A percentile compares a stretch with the other conserved stretches of the same genome.
These are phyloP conservation scores for Cytospora paraplurivora DNA, from an alignment of 2,329 filamentous ascomycete genomes.

Conservation along the genomic window DNA sequence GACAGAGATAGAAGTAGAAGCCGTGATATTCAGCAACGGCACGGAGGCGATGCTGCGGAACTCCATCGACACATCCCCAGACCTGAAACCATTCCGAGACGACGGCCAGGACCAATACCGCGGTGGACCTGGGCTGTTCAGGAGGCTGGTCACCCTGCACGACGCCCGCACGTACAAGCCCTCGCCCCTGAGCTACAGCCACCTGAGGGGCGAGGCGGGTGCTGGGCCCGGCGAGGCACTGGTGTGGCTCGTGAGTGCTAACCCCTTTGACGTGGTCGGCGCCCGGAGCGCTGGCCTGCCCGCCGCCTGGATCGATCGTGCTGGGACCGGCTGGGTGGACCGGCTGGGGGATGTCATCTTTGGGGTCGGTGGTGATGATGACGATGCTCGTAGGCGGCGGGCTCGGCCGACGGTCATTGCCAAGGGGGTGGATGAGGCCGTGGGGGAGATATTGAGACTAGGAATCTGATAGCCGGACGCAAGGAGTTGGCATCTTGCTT, in stretches of 20 bases:
- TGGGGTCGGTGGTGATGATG: neutral
- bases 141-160: slow-evolving; percentile 64
- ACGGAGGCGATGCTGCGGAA: slow-evolving; percentile 55
- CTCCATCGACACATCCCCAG: slow-evolving; percentile 59
- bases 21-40: slow-evolving; percentile 60
- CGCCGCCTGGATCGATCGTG: slow-evolving; percentile 68
- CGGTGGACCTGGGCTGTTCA: slow-evolving; percentile 47
- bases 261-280: slow-evolving; percentile 73
- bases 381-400: slow-evolving; percentile 30
- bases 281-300: slow-evolving; percentile 62
- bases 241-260: slow-evolving; percentile 71
- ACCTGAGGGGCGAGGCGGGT: slow-evolving; percentile 57
- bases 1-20: slow-evolving; percentile 47
- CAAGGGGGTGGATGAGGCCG: slow-evolving; percentile 58
- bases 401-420: slow-evolving; percentile 57
- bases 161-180: slow-evolving; percentile 65
- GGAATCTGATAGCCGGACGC: slow-evolving; percentile 1
- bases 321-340: slow-evolving; percentile 66
- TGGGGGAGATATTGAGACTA: slow-evolving; percentile 40
- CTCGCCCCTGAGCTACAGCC: slow-evolving; percentile 59
- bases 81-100: slow-evolving; percentile 46
- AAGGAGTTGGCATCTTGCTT: neutral
- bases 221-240: slow-evolving; percentile 18
- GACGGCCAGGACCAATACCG: neutral
- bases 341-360: slow-evolving; percentile 49